phyloP scores from a whole-genome alignment of 257 asterid species.

The Nicotiana sylvestris region DNA sequence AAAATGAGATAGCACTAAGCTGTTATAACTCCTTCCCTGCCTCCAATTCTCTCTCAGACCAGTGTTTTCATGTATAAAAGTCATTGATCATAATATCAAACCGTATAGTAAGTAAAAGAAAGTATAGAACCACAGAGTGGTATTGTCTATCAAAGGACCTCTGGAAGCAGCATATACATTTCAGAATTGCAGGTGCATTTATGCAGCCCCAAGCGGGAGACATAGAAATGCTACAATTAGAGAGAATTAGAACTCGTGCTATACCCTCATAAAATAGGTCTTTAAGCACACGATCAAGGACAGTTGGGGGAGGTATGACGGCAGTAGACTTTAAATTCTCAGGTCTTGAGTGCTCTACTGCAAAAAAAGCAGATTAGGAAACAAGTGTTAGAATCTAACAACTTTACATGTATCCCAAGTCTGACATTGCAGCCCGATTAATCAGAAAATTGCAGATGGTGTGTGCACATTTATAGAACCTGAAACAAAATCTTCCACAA shows the following conservation, averaged over 20 bases:
- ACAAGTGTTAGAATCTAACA: background rate
- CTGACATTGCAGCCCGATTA: background rate
- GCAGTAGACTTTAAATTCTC: constrained; percentile 66
- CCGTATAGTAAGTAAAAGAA: background rate
- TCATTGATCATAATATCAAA: background rate
- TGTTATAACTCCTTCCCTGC: background rate
- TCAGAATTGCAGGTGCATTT: background rate
- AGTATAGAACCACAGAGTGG: background rate
- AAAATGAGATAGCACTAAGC: background rate
- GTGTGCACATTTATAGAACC: constrained; percentile 35
- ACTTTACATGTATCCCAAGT: background rate
- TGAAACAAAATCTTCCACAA: constrained; percentile 84
- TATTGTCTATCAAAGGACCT: background rate
- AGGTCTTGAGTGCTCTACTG: constrained; percentile 55
- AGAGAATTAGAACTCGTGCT: background rate
- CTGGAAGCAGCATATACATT: background rate
- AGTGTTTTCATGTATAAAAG: background rate
- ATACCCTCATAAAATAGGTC: constrained; percentile 81
- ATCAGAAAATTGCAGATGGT: background rate
- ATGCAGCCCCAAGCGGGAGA: background rate
- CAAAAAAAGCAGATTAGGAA: constrained; percentile 17
- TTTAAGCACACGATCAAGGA: constrained; percentile 91
- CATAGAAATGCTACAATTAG: background rate
- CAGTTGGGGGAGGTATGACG: constrained; percentile 86
- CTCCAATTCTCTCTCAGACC: background rate